Percentiles rank a stretch among this genome's conserved stretches.
These are phyloP conservation scores for Chlorella sp. DNA, from an alignment of 139 green algal genomes.

Conservation along the genomic window DNA sequence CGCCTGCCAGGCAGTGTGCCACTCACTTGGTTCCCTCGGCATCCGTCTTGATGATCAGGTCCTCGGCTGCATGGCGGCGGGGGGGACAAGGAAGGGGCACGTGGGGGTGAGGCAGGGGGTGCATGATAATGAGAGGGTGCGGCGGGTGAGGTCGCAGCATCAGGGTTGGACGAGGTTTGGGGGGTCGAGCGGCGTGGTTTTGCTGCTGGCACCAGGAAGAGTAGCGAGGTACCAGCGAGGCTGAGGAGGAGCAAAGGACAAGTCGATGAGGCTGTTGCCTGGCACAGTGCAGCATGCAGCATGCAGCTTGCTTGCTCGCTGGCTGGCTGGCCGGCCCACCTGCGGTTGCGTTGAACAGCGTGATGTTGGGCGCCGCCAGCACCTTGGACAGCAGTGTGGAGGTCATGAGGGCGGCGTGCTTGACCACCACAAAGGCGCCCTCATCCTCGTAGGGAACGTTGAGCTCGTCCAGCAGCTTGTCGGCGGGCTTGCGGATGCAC, in stretches of 20 bases:
- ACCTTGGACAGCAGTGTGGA: conserved; percentile 95
- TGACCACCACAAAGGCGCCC: conserved; percentile 94
- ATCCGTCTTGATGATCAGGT: conserved; percentile 76
- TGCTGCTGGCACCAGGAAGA: no score
- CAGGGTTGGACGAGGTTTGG: no score
- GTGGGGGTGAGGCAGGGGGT: no score
- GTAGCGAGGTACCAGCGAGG: no score
- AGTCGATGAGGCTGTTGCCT: no score
- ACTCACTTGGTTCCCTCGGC: conserved; percentile 19
- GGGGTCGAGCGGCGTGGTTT: no score
- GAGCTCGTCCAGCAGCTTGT: conserved; percentile 90
- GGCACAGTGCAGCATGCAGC: not conserved
- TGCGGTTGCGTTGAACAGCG: conserved; percentile 97
- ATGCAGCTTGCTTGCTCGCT: no score
- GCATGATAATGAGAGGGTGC: no score
- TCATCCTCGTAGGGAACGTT: conserved; percentile 89
- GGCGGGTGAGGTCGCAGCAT: no score
- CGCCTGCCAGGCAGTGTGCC: no score
- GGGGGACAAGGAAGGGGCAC: no score
- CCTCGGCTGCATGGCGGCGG: conserved; percentile 52
- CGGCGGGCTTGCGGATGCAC: conserved; percentile 79
- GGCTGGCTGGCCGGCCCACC: conserved; percentile 70
- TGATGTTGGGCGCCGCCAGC: conserved; percentile 91
- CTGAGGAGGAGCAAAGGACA: no score
- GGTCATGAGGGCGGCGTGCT: conserved; percentile 95